Base-by-base conservation (phyloP, 164 flowering plant genomes). In the Protea cynaroides region DNA sequence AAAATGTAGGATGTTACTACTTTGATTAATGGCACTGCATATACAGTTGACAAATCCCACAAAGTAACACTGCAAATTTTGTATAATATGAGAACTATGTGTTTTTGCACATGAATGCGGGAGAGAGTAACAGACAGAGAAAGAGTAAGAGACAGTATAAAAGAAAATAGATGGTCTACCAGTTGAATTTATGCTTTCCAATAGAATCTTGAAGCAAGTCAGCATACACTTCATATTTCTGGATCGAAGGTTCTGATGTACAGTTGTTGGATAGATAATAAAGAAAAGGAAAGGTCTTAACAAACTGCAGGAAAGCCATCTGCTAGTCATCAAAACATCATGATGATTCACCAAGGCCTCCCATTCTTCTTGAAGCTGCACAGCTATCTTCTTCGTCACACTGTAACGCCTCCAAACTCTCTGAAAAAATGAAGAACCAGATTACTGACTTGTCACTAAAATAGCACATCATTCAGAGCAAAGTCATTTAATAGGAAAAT, bases 211-310 rank as follows among this genome's bases (percentile, higher is more conserved):
- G 68, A 94, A 88, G 84, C 96, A 89, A n/a, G 25, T 73, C 63
- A 70, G 65, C 72, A 83, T 83, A 61, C 86, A 85, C 22, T 68
- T 70, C 25, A 76, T 58, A 50, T 82, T 85, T 66, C 65, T 71
- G 17, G 63, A 36, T 43, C 63, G 70, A 62, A 79, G 62, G 49
- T 69, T 81, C 60, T 55, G 71, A 64, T 61, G 69, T 61, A 78
- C 75, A 58, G 61, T 63, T 36, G 80, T 78, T 43, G 82, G 75
- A 71, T 52, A 65, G 34, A 77, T 70, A 49, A 72, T 63, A 74
- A 86, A 89, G 82, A 89, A 91, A 53, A 94, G 83, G 70, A 91
- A 94, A 51, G 99, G 96, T 62, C 99, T 84, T 70, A 94, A 72
- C 19, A 94, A 46, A 56, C 67, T 54, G 60, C 63, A 65, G 21